Evolutionary conservation across 148 eudicot genomes (phyloP).

Genomic region (Arctostaphylos glauca): DNA sequence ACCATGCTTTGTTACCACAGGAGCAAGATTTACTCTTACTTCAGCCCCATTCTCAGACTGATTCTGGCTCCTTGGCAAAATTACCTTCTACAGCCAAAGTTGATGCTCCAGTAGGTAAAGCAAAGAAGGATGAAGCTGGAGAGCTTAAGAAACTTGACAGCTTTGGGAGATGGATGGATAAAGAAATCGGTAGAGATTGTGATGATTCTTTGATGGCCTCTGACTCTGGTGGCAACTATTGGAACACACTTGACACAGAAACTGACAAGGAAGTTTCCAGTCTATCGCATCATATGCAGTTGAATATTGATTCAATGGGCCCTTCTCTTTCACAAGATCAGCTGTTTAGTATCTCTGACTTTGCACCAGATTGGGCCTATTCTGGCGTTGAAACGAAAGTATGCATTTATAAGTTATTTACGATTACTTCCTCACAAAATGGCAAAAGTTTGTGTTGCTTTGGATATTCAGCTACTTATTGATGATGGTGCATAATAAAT

Average conservation of each 20-base stretch:
- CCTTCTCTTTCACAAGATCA: constrained; percentile 70
- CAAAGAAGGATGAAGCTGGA: constrained; percentile 24
- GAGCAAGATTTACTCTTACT: neutral
- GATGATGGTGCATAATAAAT: neutral
- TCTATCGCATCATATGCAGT: constrained; percentile 24
- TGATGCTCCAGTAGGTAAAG: constrained; percentile 17
- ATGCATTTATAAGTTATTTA: neutral
- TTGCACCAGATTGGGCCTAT: constrained; percentile 56
- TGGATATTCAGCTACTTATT: neutral
- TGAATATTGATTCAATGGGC: constrained; percentile 49
- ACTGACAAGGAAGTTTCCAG: constrained; percentile 45
- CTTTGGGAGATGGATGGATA: constrained; percentile 62
- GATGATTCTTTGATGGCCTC: constrained; percentile 50
- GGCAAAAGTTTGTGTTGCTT: neutral
- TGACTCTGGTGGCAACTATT: constrained; percentile 44
- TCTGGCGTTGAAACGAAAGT: constrained; percentile 50
- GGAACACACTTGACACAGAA: constrained; percentile 48
- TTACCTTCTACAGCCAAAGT: constrained; percentile 7
- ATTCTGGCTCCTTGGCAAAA: constrained; percentile 12
- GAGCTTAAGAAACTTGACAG: constrained; percentile 66
- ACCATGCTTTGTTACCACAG: constrained; percentile 9
- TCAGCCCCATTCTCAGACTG: neutral
- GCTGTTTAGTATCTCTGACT: constrained; percentile 59
- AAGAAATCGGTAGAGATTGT: constrained; percentile 54
- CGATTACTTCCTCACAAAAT: neutral